Percentiles rank a stretch among this genome's conserved stretches.
Evolutionary conservation across 768 basidiomycete genomes (phyloP).

Genomic region (Kondoa subrosea): DNA sequence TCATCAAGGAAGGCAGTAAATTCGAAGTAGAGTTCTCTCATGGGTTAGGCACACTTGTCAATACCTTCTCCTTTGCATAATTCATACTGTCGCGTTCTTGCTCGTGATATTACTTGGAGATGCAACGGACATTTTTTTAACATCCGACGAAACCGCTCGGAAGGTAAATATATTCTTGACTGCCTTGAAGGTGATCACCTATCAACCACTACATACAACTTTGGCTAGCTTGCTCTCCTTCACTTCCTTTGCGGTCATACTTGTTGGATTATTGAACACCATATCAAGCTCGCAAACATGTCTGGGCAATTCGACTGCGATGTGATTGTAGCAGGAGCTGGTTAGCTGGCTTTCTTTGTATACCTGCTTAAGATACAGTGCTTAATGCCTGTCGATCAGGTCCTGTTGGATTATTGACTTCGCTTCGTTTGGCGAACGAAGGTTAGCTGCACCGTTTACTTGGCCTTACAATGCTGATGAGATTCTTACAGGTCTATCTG

Average conservation of each 20-base stretch:
- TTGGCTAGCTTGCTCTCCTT: too few relatives aligned
- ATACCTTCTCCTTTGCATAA: slow-evolving; percentile 31
- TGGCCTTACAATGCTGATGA: too few relatives aligned
- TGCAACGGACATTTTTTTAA: too few relatives aligned
- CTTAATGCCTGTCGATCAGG: neutral
- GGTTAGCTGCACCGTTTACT: too few relatives aligned
- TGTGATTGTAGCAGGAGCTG: neutral
- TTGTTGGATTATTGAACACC: too few relatives aligned
- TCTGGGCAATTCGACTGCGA: neutral
- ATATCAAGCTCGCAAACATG: neutral
- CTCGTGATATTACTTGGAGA: too few relatives aligned
- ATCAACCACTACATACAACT: too few relatives aligned
- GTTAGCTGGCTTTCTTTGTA: neutral
- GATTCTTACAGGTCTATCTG: neutral
- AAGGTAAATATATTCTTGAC: too few relatives aligned
- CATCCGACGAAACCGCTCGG: too few relatives aligned
- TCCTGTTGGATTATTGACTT: neutral
- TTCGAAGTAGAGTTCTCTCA: slow-evolving; percentile 26
- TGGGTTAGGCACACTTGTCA: slow-evolving; percentile 31
- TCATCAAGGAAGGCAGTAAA: slow-evolving; percentile 28
- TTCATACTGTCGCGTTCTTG: too few relatives aligned
- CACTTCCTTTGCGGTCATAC: too few relatives aligned
- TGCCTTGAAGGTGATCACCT: too few relatives aligned
- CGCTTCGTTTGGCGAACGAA: neutral
- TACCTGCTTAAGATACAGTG: neutral